A percentile compares a stretch with the other conserved stretches of the same genome.
Conservation (phyloP, 108 stramenopile species). For the Phaeodactylum tricornutum region DNA sequence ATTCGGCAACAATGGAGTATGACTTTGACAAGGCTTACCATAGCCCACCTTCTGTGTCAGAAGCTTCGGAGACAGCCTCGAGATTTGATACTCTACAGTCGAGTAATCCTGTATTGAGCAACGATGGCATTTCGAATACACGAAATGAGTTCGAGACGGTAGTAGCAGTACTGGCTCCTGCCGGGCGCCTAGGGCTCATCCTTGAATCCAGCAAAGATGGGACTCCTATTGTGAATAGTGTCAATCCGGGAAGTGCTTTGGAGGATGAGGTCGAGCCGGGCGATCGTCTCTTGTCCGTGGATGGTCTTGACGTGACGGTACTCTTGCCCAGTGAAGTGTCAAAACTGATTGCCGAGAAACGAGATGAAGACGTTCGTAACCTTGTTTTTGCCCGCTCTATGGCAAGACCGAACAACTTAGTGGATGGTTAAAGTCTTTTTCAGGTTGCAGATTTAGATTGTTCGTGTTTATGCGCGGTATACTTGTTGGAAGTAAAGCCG, state of each 20-base stretch:
- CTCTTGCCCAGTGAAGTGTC: constrained; percentile 29
- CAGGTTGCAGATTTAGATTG: no score
- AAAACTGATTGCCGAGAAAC: constrained; percentile 28
- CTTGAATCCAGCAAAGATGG: constrained; percentile 24
- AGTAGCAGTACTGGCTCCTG: constrained; percentile 11
- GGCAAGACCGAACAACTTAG: no score
- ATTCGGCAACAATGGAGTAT: constrained; percentile 1
- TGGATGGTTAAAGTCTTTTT: no score
- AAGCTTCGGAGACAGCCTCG: background rate
- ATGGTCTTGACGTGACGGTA: constrained; percentile 35
- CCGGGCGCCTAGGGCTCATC: constrained; percentile 41
- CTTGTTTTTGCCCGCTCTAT: constrained; percentile 15
- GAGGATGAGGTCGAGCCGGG: constrained; percentile 25
- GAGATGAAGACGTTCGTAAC: constrained; percentile 22
- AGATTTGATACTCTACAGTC: background rate
- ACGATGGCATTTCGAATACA: constrained; percentile 8
- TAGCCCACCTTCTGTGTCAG: background rate
- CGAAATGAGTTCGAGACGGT: constrained; percentile 1
- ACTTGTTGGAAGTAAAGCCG: no score
- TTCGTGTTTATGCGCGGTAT: no score
- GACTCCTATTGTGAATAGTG: constrained; percentile 33
- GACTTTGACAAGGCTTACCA: constrained; percentile 3
- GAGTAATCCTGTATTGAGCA: constrained; percentile 2
- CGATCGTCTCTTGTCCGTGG: constrained; percentile 40
- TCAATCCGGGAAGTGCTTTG: constrained; percentile 38